Evolutionary conservation across 768 basidiomycete species (phyloP), one percentile per base, ranked within the genome.

Genomic region (Suillus fuscotomentosus): DNA sequence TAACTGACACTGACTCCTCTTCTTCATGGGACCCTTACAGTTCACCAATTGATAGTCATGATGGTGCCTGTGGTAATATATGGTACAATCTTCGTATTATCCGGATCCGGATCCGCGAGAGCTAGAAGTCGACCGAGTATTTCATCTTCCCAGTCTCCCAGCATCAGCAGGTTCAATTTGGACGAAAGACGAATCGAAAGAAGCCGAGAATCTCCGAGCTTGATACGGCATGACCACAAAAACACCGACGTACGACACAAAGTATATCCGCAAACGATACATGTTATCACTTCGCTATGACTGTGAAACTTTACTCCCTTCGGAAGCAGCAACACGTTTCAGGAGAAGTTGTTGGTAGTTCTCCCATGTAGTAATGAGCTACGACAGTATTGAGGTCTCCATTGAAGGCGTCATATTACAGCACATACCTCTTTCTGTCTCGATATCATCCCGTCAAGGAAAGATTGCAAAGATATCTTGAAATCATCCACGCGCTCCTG

Each of bases 401-500:
- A 27, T 65, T 20, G 11, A 13, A 15, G 27, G 38, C n/a, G 4
- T 42, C 15, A 17, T 17, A 3, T n/a, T 17, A 17, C 22, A 14
- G 63, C 38, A 70, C 83, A 62, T 39, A 89, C 89, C 82, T 91
- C 86, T 74, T 90, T 93, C 79, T 99, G 96, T 61, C 88, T 82
- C 5, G 82, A 76, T 57, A 96, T 90, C 90, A 97, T 92, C 6
- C 90, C 92, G 50, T 95, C 91, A 61, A 98, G 78, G 75, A 94
- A 95, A 4, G 83, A 83, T 74, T 94, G 91, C 68, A 99, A 75
- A 3, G 90, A 83, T 51, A 84, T 81, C 76, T 95, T 96, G 77
- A 99, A 97, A 73, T 99, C 97, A 56, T 94, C 91, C 31, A 99
- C 84, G 50, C 96, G 86, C 77, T 97, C 97, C 72, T 88, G 86